These are phyloP conservation scores for Picea abies DNA, from an alignment of 83 land plant species.

Conservation along the genomic window DNA sequence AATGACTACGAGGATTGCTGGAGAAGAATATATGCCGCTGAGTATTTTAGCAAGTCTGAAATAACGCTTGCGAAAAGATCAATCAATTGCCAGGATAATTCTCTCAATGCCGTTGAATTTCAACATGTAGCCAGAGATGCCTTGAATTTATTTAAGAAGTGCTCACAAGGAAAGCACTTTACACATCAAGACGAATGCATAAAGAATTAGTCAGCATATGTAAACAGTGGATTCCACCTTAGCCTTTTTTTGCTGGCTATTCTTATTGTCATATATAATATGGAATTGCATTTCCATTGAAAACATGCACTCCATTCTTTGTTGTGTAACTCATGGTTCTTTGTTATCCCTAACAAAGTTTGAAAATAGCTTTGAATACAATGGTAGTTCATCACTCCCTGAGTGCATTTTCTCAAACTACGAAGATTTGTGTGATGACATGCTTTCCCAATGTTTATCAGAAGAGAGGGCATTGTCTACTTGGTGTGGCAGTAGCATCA, in stretches of 20 bases:
- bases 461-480: no score
- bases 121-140: conserved; percentile 11
- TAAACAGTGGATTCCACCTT: background rate
- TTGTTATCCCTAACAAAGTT: background rate
- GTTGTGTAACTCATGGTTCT: background rate
- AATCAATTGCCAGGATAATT: conserved; percentile 3
- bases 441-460: no score
- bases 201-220: background rate
- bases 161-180: background rate
- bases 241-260: background rate
- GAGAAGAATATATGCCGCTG: background rate
- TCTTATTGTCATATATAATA: background rate
- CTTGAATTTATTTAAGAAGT: background rate
- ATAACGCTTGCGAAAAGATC: background rate
- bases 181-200: background rate
- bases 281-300: background rate
- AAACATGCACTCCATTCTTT: background rate
- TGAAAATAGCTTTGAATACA: background rate
- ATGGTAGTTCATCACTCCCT: background rate
- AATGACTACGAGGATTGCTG: conserved; percentile 32
- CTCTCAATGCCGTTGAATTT: background rate
- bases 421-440: background rate
- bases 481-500: no score
- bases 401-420: background rate
- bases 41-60: conserved; percentile 14